Percentiles rank a stretch among this genome's conserved stretches.
Conservation (phyloP, 495 filamentous ascomycete species). For the Aspergillus sclerotiicarbonarius region DNA sequence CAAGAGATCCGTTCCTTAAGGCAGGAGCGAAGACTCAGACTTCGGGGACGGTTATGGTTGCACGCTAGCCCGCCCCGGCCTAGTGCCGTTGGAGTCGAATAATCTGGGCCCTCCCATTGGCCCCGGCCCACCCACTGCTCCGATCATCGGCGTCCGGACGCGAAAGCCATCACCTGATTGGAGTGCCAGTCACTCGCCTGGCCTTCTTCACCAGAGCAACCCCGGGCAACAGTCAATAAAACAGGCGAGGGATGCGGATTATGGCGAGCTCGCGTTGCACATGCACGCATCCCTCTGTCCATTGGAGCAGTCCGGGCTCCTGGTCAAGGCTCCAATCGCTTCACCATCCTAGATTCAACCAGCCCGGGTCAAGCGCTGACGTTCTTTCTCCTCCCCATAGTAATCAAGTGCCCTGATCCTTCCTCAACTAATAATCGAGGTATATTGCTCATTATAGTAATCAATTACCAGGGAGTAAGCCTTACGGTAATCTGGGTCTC, state of each 20-base stretch:
- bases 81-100: slow-evolving; percentile 27
- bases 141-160: slow-evolving; percentile 30
- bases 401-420: too few species aligned
- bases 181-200: neutral
- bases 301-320: neutral
- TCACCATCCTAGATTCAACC: too few species aligned
- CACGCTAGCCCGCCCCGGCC: slow-evolving; percentile 1
- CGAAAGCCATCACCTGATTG: neutral
- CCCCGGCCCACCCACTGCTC: slow-evolving; percentile 23
- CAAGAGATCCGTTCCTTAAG: slow-evolving; percentile 15
- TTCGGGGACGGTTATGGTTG: slow-evolving; percentile 12
- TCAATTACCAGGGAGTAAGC: too few species aligned
- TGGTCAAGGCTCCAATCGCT: neutral
- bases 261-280: neutral
- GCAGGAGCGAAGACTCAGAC: slow-evolving; percentile 20
- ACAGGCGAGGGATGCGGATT: neutral
- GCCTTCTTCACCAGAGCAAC: neutral
- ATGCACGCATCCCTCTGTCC: neutral
- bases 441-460: too few species aligned
- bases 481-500: too few species aligned
- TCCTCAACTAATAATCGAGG: too few species aligned
- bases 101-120: slow-evolving; percentile 34
- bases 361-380: too few species aligned
- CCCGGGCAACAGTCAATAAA: neutral
- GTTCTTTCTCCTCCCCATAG: too few species aligned